These are phyloP conservation scores for Torulaspora pretoriensis DNA, from an alignment of 1,139 yeast genomes.

Conservation along the genomic window DNA sequence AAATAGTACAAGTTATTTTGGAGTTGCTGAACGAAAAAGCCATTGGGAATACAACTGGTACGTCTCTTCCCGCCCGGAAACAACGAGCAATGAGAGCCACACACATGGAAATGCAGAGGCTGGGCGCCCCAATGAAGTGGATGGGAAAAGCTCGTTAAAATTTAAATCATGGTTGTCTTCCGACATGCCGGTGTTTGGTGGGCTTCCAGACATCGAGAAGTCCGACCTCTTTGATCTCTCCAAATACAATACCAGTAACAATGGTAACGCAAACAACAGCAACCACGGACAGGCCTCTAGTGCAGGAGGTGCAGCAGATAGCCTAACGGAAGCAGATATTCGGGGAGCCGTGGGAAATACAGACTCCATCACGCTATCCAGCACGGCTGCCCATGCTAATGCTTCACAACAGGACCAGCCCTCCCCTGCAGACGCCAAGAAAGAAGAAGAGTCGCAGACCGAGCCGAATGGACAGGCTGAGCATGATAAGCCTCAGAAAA, in stretches of 20 bases:
- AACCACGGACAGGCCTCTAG: slow-evolving; percentile 7
- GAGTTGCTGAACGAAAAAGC: slow-evolving; percentile 15
- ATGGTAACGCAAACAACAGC: slow-evolving; percentile 5
- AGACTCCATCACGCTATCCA: slow-evolving; percentile 47
- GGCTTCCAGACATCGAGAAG: slow-evolving; percentile 9
- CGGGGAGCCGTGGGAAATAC: slow-evolving; percentile 60
- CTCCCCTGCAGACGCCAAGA: slow-evolving; percentile 10
- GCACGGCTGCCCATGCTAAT: slow-evolving; percentile 24
- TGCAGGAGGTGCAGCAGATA: slow-evolving; percentile 26
- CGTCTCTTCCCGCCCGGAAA: slow-evolving; percentile 19
- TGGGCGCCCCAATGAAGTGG: slow-evolving; percentile 6
- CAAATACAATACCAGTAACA: slow-evolving; percentile 17
- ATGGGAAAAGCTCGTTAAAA: slow-evolving; percentile 21
- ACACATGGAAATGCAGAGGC: slow-evolving; percentile 11
- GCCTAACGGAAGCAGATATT: slow-evolving; percentile 53
- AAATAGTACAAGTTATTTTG: slow-evolving; percentile 21
- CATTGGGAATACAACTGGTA: slow-evolving; percentile 31
- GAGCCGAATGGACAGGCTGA: not conserved
- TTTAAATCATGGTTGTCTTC: slow-evolving; percentile 24
- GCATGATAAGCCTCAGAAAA: not conserved
- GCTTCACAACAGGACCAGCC: not conserved
- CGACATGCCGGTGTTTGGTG: slow-evolving; percentile 8
- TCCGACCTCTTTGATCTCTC: slow-evolving; percentile 14
- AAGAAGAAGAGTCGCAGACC: not conserved
- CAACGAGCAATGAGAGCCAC: slow-evolving; percentile 9